Base-by-base conservation (phyloP, 345 rosid genomes). In the Eucalyptus grandis region DNA sequence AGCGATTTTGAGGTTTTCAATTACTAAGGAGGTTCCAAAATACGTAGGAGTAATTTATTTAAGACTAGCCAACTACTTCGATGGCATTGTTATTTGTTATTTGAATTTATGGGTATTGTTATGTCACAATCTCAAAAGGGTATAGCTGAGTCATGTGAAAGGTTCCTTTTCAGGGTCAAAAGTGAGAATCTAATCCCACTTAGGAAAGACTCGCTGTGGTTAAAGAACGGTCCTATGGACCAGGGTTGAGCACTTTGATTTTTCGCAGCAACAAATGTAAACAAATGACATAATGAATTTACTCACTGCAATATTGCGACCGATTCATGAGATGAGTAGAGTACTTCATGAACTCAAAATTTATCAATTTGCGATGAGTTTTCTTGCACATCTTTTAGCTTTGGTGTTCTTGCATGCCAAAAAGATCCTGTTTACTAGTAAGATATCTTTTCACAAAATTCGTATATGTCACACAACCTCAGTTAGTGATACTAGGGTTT, bases 301-400 rank as follows among this genome's bases (percentile, higher is more conserved):
- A 19, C 5, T 37, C 82, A 3, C 4, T 37, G 14, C 12, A 72
- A 12, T 34, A 2, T 9, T 1, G 0, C 82, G 1, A 43, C 0
- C 14, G 82, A 72, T 37, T 37, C 46, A 3, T 37, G 82, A 37
- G 82, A 37, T 72, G 14, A 72, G 46, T 37, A 72, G 14, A 19
- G 46, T 5, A 11, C 14, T 72, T 37, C 14, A 10, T 19, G 82
- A 21, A 72, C 82, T 37, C 44, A 2, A 72, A 2, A 37, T 72
- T n/a, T 72, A 72, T 40, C 82, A 10, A 72, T 37, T 72, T 3
- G 46, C 22, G 0, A 69, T 8, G 77, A 65, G 77, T 14, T n/a
- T 65, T n/a, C 40, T 65, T 4, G 11, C 11, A 34, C 37, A n/a
- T n/a, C 37, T 65, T 65, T n/a, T 65, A n/a, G 40, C 37, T 15